Evolutionary conservation across 345 rosid genomes (phyloP).

Genomic region (Brassica juncea): DNA sequence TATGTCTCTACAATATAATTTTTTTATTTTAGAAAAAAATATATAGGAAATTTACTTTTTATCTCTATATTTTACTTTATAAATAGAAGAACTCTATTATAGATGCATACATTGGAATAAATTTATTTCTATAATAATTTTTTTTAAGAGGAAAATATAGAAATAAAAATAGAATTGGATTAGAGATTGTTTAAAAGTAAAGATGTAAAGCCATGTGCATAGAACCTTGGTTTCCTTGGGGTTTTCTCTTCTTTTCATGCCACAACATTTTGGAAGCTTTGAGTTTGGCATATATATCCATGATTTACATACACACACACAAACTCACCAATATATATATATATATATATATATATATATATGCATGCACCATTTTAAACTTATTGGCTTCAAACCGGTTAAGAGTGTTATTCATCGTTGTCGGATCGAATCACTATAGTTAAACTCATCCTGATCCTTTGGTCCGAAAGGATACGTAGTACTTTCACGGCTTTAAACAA

Average conservation of each 20-base stretch:
- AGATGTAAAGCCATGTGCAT: conserved; percentile 61
- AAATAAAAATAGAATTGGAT: no score
- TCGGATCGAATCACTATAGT: background rate
- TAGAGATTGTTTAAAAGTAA: conserved; percentile 19
- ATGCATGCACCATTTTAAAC: background rate
- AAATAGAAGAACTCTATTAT: no score
- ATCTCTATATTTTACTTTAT: no score
- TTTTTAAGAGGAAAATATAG: no score
- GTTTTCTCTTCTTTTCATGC: conserved; percentile 63
- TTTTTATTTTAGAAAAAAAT: no score
- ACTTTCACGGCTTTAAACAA: background rate
- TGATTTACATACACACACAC: background rate
- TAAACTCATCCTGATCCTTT: conserved; percentile 13
- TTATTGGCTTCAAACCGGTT: background rate
- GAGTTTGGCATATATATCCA: conserved; percentile 54
- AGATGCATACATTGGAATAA: no score
- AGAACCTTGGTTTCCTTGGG: conserved; percentile 60
- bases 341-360: background rate
- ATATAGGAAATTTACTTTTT: no score
- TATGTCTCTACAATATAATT: no score
- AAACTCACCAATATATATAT: background rate
- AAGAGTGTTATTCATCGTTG: conserved; percentile 3
- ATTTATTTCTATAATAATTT: no score
- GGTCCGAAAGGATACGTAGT: conserved; percentile 1
- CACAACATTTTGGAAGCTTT: conserved; percentile 49